Evolutionary conservation across 2,329 filamentous ascomycete genomes (phyloP).

Genomic region (Ophiostoma sp.): DNA sequence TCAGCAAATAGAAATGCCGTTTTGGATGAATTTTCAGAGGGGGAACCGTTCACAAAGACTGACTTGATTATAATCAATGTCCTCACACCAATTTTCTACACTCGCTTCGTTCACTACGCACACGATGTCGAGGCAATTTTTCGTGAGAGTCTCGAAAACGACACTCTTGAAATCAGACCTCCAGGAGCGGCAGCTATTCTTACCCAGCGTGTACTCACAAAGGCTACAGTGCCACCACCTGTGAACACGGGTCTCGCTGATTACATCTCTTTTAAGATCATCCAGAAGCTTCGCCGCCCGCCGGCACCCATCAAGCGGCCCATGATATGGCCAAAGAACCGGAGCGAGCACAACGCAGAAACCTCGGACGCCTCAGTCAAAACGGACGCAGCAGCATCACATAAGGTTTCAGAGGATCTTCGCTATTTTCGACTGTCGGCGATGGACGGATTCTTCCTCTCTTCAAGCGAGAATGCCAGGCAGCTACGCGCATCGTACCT

Average conservation of each 20-base stretch:
- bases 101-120: constrained; percentile 63
- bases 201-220: constrained; percentile 46
- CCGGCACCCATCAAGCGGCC: constrained; percentile 46
- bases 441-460: constrained; percentile 53
- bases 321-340: constrained; percentile 35
- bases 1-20: constrained; percentile 25
- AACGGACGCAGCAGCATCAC: background rate
- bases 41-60: background rate
- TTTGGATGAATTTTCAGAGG: background rate
- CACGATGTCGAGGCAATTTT: constrained; percentile 63
- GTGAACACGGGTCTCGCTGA: constrained; percentile 42
- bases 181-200: constrained; percentile 48
- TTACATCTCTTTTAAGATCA: constrained; percentile 45
- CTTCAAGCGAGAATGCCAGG: constrained; percentile 32
- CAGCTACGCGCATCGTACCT: constrained; percentile 38
- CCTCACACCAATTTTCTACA: constrained; percentile 66
- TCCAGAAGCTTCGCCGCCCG: constrained; percentile 46
- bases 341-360: background rate
- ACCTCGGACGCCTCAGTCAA: background rate
- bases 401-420: constrained; percentile 45
- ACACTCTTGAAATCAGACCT: constrained; percentile 58
- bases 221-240: constrained; percentile 35
- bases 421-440: constrained; percentile 50
- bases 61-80: constrained; percentile 56
- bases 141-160: constrained; percentile 58